Evolutionary conservation across 345 rosid species (phyloP), one percentile per base, ranked within the genome.

Genomic region (Moringa oleifera): DNA sequence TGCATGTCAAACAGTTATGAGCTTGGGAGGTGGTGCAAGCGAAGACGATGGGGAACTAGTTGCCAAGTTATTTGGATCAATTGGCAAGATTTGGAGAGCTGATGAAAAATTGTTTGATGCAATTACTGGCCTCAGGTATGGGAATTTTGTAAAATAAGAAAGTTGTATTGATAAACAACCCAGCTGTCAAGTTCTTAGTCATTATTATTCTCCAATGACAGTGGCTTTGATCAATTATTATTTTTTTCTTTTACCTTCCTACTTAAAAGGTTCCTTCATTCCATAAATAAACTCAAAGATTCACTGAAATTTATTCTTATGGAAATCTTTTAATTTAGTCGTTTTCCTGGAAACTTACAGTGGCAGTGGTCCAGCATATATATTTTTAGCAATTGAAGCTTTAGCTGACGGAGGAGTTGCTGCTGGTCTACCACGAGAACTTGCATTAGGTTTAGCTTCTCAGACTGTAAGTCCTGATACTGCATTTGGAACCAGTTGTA

Each of bases 391-490:
- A 20, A 94, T 94, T 67, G 99, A 94, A 81, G 95, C 99, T 63
- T 73, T 94, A 69, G 96, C 93, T 51, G 96, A 94, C 79, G 99
- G 97, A 51, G 99, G 95, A 58, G 97, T 90, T 47, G 95, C 99
- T 68, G 97, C 96, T 36, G 96, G 99, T 70, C 73, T 94, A 55
- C 95, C 95, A 0, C 87, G 99, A 65, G 96, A 94, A 19, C 96
- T 94, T 49, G 96, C 96, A 9, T 37, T 84, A 51, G 71, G 86
- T 61, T 84, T 90, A 61, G 97, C 99, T 68, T 81, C 97, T 64
- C 95, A 90, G 71, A 87, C 95, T 19, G 97, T 88, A 58, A 80
- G 96, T 76, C 25, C 50, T 33, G 37, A 11, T 4, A 33, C 37
- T 33, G 37, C n/a, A n/a, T n/a, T n/a, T n/a, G n/a, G n/a, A n/a